A percentile compares a stretch with the other conserved stretches of the same genome.
Evolutionary conservation across 176 grass and related monocot species (phyloP).

Genomic region (Sorghum bicolor): Sorghum_bicolor_NCBIv3 NC_012872.2:5172001-5172500

Average conservation of each 20-base stretch:
- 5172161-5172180: constrained; percentile 82
- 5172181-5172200: constrained; percentile 87
- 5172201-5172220: constrained; percentile 3
- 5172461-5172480: constrained; percentile 16
- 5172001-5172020: constrained; percentile 74
- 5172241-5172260: not conserved
- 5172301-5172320: not conserved
- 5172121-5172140: constrained; percentile 80
- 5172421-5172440: not conserved
- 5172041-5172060: constrained; percentile 8
- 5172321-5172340: not conserved
- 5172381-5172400: not conserved
- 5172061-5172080: not conserved
- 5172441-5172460: not conserved
- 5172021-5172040: constrained; percentile 46
- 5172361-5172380: not conserved
- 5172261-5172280: not conserved
- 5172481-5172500: constrained; percentile 35
- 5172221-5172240: not conserved
- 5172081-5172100: constrained; percentile 3
- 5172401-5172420: not conserved
- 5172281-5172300: not conserved
- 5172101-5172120: constrained; percentile 76
- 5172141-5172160: constrained; percentile 96
- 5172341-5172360: not conserved